Evolutionary conservation across 169 alveolate species (phyloP), one percentile per base, ranked within the genome.

Genomic region (Cryptosporidium muris): DNA sequence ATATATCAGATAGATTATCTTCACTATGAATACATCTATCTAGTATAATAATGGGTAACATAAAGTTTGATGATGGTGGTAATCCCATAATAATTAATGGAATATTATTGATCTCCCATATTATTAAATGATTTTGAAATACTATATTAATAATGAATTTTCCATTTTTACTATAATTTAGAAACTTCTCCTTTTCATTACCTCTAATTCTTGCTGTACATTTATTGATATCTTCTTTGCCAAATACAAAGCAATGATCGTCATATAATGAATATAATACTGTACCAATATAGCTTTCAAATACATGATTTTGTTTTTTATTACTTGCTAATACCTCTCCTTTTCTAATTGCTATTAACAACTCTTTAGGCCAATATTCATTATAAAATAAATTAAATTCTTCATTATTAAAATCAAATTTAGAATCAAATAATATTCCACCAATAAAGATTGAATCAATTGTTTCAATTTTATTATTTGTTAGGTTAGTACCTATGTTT

Each of bases 181-280:
- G 25, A 43, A 38, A 9, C 7, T 25, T 8, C 9, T 43, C 67
- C 2, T 63, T 54, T 3, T 14, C 63, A 34, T 47, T 7, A 3
- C 74, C 85, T 14, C 85, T 74, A 12, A 74, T 58, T 45, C 85
- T 74, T 9, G 85, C 60, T 16, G 60, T 11, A 45, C 85, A 45
- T 42, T 58, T 36, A 1, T 37, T 54, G 34, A 74, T 74, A 6
- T 6, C 54, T 2, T 74, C 68, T 16, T 63, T 47, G 11, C 85
- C 85, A 60, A 74, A 74, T 34, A 51, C 43, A 34, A 74, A 25
- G 51, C 85, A 74, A 25, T 48, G 67, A 43, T 74, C 85, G 36
- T 74, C 85, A 56, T 74, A 74, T n/a, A 45, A 74, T 8, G 85
- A 74, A 42, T 74, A 74, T 38, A 74, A 56, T 12, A 74, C 51